Evolutionary conservation across 306 rosid species (phyloP), one percentile per base, ranked within the genome.

Genomic region (Rubus idaeus): DNA sequence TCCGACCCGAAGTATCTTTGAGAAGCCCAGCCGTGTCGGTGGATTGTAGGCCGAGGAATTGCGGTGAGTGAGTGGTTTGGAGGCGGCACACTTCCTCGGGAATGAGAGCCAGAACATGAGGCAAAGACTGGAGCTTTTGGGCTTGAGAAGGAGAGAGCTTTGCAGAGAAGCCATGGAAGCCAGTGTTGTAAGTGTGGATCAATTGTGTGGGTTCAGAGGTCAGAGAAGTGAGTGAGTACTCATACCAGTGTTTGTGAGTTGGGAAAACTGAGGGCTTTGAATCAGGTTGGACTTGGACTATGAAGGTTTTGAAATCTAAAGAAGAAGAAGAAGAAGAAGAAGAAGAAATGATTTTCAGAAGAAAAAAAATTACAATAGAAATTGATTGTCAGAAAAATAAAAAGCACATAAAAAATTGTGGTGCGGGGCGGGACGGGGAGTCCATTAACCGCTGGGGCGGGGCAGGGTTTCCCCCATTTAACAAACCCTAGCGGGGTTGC

Each of bases 61-160:
- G 86, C 44, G 97, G 98, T 0, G 98, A 93, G 40, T 97, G 97
- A 14, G 98, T 93, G 49, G 98, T 93, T 30, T 93, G 97, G 5
- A 77, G 80, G 3, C 16, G 79, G 8, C 98, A 92, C 30, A 88
- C 76, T 56, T 90, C 93, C 66, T 93, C 98, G 1, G 98, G 98
- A 11, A 93, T 84, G 39, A 93, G 71, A 7, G 93, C 56, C 23
- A 82, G 41, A 45, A 93, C 66, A 64, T 91, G 97, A 26, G 84
- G 75, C 2, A 89, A 83, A 2, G 84, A 20, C 44, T 74, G 76
- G 3, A 93, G 89, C 66, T 76, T 81, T 37, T 76, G 44, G 3
- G 85, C 90, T 65, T 91, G 89, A 0, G 71, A 82, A 52, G 88
- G 78, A 0, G 96, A 80, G 60, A 93, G 97, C 82, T 86, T 89